A percentile compares a stretch with the other conserved stretches of the same genome.
phyloP scores from a whole-genome alignment of 2,329 filamentous ascomycete species.

The Xylariaceae sp. region DNA sequence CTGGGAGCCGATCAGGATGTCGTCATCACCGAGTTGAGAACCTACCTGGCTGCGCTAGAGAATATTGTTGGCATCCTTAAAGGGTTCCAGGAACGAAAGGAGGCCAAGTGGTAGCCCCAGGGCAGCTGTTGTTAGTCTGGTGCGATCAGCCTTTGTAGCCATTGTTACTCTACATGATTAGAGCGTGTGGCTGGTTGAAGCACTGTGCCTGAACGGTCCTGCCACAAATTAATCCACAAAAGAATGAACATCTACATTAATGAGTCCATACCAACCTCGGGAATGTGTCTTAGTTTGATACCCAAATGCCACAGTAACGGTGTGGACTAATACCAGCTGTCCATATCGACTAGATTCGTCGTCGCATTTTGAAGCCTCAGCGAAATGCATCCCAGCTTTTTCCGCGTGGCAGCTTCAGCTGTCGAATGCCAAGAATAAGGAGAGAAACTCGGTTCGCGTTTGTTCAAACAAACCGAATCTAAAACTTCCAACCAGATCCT shows the following conservation, averaged over 20 bases:
- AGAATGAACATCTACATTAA: neutral
- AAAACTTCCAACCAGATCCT: too few species aligned
- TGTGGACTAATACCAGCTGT: neutral
- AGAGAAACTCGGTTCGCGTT: too few species aligned
- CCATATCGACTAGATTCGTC: neutral
- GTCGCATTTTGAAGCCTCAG: neutral
- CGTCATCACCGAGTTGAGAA: constrained; percentile 67
- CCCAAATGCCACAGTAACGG: neutral
- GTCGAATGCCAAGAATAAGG: too few species aligned
- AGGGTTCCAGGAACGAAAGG: constrained; percentile 60
- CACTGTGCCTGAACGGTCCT: too few species aligned
- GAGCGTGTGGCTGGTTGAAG: too few species aligned
- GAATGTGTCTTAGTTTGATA: constrained; percentile 1
- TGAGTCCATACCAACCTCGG: neutral
- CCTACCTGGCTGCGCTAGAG: constrained; percentile 80
- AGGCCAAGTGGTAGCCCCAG: constrained; percentile 62
- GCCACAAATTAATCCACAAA: neutral
- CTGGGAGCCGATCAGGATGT: constrained; percentile 71
- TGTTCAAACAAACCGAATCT: too few species aligned
- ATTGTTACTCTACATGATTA: neutral
- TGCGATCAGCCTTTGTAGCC: too few species aligned
- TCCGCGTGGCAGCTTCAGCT: too few species aligned
- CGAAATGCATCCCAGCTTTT: too few species aligned
- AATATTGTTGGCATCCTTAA: constrained; percentile 78
- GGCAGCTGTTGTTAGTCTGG: neutral